Base-by-base conservation (phyloP, 1,284 basidiomycete species). In the Fomitiporia mediterranea region DNA sequence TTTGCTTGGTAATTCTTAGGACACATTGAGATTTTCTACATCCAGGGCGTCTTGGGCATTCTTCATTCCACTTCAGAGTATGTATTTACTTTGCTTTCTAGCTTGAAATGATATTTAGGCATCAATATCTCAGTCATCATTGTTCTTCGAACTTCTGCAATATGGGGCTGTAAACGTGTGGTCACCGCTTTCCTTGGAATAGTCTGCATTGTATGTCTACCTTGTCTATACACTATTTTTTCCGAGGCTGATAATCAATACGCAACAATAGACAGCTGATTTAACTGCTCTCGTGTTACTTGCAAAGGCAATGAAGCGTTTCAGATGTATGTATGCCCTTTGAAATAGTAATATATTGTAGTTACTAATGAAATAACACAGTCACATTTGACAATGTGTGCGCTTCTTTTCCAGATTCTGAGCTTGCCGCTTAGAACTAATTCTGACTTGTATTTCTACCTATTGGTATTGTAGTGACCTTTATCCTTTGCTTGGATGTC, bases 1-100 rank as follows among this genome's bases (percentile, higher is more conserved):
- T 32, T 15, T 25, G 6, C 17, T 42, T 28, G 13, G 38, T 27
- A 11, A 25, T 11, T 13, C 32, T 3, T 6, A 2, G 30, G 21
- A 19, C 5, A 34, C 21, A 28, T 17, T 17, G 27, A 19, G 34
- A 13, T 19, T 25, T 13, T 13, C 21, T 19, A 4, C 19, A 54
- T n/a, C n/a, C n/a, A n/a, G 53, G 53, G 46, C 28, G 9, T 49
- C 27, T 13, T 15, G 49, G 8, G 21, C 43, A 2, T 55, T 50
- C 46, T 40, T 55, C 6, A 38, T 55, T 8, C 53, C 53, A 7
- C 27, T 55, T n/a, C 53, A 55, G 43, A 55, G 53, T 55, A 8
- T 2, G 51, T 43, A 17, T n/a, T n/a, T n/a, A n/a, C n/a, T 28
- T 7, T 13, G 2, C n/a, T 13, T 15, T 27, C n/a, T n/a, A 4